These are phyloP conservation scores for Polytrichum commune DNA, from an alignment of 225 moss, liverwort and hornwort species.

Conservation along the genomic window DNA sequence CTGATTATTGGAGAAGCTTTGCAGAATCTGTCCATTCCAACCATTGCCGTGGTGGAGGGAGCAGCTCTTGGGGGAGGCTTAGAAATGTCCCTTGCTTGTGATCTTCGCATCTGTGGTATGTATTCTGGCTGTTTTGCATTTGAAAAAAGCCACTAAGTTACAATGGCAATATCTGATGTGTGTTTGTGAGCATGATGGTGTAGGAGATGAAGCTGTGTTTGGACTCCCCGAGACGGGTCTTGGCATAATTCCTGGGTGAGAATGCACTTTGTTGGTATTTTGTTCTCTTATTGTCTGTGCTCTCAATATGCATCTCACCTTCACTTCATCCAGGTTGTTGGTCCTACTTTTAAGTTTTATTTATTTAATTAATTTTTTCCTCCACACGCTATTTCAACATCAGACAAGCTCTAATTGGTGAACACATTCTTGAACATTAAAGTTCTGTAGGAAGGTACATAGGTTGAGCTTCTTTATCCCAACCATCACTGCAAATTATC, in stretches of 20 bases:
- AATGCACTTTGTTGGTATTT: background rate
- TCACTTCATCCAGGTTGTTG: too few relatives aligned
- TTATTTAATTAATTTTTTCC: too few relatives aligned
- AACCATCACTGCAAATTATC: too few relatives aligned
- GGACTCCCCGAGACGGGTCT: slow-evolving; percentile 96
- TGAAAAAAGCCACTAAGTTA: too few relatives aligned
- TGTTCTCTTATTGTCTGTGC: background rate
- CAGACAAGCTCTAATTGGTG: too few relatives aligned
- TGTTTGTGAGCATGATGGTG: slow-evolving; percentile 4
- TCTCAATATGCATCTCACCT: too few relatives aligned
- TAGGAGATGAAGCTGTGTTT: slow-evolving; percentile 87
- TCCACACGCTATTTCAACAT: too few relatives aligned
- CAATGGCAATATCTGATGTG: too few relatives aligned
- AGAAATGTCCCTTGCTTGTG: slow-evolving; percentile 92
- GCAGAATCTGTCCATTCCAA: slow-evolving; percentile 89
- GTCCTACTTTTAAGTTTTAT: too few relatives aligned
- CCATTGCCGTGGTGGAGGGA: slow-evolving; percentile 95
- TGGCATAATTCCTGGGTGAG: slow-evolving; percentile 94
- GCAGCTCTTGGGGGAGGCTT: slow-evolving; percentile 91
- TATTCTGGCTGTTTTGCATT: background rate
- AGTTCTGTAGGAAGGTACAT: too few relatives aligned
- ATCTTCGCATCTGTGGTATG: slow-evolving; percentile 91
- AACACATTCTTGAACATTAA: too few relatives aligned
- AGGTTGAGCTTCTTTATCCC: too few relatives aligned
- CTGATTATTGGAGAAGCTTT: background rate